phyloP scores from a whole-genome alignment of 2,329 filamentous ascomycete genomes.

The Falciphora oryzae region DNA sequence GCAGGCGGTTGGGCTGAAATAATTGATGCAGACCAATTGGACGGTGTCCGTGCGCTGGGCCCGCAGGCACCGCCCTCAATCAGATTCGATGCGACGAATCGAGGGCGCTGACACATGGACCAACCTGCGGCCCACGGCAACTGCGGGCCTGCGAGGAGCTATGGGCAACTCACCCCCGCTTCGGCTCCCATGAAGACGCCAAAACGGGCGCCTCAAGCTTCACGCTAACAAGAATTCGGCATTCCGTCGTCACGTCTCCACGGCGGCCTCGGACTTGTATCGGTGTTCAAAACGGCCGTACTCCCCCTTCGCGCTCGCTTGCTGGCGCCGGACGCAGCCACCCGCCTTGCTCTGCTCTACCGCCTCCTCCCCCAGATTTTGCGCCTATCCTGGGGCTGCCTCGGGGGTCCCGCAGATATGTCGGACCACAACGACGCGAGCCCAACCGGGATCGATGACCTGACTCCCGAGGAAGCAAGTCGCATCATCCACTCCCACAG shows the following conservation, averaged over 20 bases:
- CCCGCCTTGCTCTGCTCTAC: neutral
- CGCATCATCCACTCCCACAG: constrained; percentile 65
- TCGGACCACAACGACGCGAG: constrained; percentile 35
- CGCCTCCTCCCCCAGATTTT: neutral
- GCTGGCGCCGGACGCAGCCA: neutral
- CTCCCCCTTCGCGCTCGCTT: neutral
- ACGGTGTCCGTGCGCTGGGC: neutral
- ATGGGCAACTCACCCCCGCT: neutral
- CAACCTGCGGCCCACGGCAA: neutral
- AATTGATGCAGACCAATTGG: neutral
- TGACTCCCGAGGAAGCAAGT: constrained; percentile 60
- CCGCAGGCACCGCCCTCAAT: neutral
- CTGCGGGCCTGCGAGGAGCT: neutral
- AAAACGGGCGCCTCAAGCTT: neutral
- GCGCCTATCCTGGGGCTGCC: neutral
- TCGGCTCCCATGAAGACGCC: neutral
- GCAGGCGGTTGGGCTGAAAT: too few relatives aligned
- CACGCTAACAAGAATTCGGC: neutral
- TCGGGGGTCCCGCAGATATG: constrained; percentile 27
- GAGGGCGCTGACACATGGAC: neutral
- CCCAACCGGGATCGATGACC: constrained; percentile 46
- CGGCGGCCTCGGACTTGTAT: constrained; percentile 17
- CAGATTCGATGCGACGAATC: too few relatives aligned
- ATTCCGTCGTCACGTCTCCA: neutral
- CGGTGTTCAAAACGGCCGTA: constrained; percentile 14